Evolutionary conservation across 164 flowering plant genomes (phyloP), one percentile per base, ranked within the genome.

Genomic region (Paratinospora sagittata): DNA sequence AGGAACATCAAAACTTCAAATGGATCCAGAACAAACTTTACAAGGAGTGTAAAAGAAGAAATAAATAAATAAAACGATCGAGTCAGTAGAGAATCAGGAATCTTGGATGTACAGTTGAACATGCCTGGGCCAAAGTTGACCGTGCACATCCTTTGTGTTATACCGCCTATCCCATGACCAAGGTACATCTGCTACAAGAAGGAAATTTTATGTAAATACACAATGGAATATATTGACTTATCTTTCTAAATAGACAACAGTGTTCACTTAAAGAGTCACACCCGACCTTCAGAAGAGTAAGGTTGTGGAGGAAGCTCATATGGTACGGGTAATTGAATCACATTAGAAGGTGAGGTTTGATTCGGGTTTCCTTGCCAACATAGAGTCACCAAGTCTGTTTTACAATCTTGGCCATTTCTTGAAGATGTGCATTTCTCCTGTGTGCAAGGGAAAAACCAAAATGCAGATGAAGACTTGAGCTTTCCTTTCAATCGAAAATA

Each of bases 151-250:
- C 75, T 88, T 90, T 87, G 90, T 83, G 68, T 37, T 69, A 71
- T 93, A 91, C 67, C 77, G 78, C 21, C 85, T 82, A 34, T 96
- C 99, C 99, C 99, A 96, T 33, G 93, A 93, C 99, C 99, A 96
- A 0, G 99, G 97, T 1, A 86, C 83, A 83, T 96, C 99, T 96
- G 92, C 67, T 76, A 63, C 67, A 58, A 30, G 30, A 21, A 65
- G 17, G 34, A 61, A 13, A 19, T 14, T 23, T 11, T 27, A 9
- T 17, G 23, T 30, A 26, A 13, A 23, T 34, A 36, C 9, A 19
- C 14, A 23, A 36, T 41, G 45, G 45, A 52, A 52, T 7, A 52
- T 52, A n/a, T 52, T 8, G 14, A 52, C 21, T 16, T 16, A 16
- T 52, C 21, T 52, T 52, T n/a, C 60, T 43, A 34, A 66, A 70